phyloP scores from a whole-genome alignment of 768 basidiomycete genomes.

The Boletellus sp. region DNA sequence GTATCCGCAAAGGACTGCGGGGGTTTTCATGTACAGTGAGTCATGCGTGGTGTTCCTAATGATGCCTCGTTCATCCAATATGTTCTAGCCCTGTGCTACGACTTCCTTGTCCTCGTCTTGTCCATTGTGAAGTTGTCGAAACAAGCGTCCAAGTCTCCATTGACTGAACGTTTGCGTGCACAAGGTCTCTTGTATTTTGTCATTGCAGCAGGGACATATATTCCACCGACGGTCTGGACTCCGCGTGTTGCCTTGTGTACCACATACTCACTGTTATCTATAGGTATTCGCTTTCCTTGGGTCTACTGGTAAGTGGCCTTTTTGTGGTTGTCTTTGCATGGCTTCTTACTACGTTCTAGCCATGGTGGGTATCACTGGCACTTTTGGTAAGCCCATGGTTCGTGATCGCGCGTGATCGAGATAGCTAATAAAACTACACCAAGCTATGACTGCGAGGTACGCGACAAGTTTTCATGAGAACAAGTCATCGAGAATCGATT shows the following conservation, averaged over 20 bases:
- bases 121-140: constrained; percentile 13
- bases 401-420: neutral
- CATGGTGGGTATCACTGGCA: constrained; percentile 6
- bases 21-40: constrained; percentile 19
- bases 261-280: neutral
- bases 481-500: neutral
- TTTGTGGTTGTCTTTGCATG: neutral
- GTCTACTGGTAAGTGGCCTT: constrained; percentile 1
- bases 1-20: constrained; percentile 1
- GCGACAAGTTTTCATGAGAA: neutral
- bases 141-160: constrained; percentile 5
- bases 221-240: constrained; percentile 11
- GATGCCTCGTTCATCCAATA: neutral
- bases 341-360: neutral
- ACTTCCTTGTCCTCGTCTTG: constrained; percentile 18
- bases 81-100: constrained; percentile 16
- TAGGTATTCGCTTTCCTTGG: constrained; percentile 13
- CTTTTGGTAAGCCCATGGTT: constrained; percentile 3
- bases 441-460: constrained; percentile 17
- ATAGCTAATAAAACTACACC: neutral
- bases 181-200: constrained; percentile 20
- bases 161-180: constrained; percentile 9
- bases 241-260: neutral
- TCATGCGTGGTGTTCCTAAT: neutral
- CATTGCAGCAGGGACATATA: constrained; percentile 10